Evolutionary conservation across 2,329 filamentous ascomycete species (phyloP).

Genomic region (Fusarium sublunatum): DNA sequence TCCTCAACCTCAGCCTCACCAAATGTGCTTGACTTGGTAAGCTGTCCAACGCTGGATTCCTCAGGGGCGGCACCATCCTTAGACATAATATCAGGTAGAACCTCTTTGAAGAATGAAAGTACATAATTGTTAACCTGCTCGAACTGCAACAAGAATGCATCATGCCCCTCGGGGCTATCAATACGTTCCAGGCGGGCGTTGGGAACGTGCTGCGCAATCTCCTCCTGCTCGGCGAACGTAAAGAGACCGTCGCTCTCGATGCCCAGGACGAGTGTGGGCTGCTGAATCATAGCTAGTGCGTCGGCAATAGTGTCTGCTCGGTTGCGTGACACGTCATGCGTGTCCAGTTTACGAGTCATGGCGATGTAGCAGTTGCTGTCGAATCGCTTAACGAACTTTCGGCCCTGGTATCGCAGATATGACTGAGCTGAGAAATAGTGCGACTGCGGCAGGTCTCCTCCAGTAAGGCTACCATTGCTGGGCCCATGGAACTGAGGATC

Average conservation of each 20-base stretch:
- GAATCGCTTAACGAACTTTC: slow-evolving; percentile 96
- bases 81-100: slow-evolving; percentile 88
- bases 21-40: slow-evolving; percentile 91
- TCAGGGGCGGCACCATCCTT: slow-evolving; percentile 63
- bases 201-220: slow-evolving; percentile 84
- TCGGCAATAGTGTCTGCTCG: slow-evolving; percentile 75
- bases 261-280: slow-evolving; percentile 90
- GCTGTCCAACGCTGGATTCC: slow-evolving; percentile 65
- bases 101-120: slow-evolving; percentile 82
- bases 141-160: slow-evolving; percentile 96
- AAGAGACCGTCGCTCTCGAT: slow-evolving; percentile 97
- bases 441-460: slow-evolving; percentile 67
- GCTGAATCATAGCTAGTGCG: slow-evolving; percentile 83
- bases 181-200: slow-evolving; percentile 85
- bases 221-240: slow-evolving; percentile 95
- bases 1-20: slow-evolving; percentile 96
- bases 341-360: slow-evolving; percentile 97
- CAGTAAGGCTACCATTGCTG: slow-evolving; percentile 61
- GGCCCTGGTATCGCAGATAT: slow-evolving; percentile 94
- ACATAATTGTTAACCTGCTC: slow-evolving; percentile 95
- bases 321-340: slow-evolving; percentile 90
- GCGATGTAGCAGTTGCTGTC: slow-evolving; percentile 99
- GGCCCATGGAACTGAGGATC: slow-evolving; percentile 79
- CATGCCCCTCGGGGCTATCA: slow-evolving; percentile 93
- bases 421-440: slow-evolving; percentile 99